A percentile compares a stretch with the other conserved stretches of the same genome.
Evolutionary conservation across 1,139 yeast species (phyloP).

Genomic region (Candida gigantensis): DNA sequence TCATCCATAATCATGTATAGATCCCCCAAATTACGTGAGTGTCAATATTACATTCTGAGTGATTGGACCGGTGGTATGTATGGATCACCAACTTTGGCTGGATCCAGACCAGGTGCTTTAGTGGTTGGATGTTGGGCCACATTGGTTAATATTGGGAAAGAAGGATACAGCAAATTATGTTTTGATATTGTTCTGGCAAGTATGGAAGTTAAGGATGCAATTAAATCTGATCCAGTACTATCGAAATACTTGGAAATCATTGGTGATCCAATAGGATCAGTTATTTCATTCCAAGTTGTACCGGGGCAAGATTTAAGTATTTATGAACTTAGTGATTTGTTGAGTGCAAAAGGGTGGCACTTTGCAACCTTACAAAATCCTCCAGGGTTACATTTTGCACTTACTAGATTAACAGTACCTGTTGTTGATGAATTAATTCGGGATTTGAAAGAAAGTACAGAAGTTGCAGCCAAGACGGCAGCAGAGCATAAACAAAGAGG

Average conservation of each 20-base stretch:
- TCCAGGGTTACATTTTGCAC: conserved; percentile 86
- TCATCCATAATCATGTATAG: conserved; percentile 92
- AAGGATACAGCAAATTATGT: conserved; percentile 73
- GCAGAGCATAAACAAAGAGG: conserved; percentile 31
- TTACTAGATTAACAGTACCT: conserved; percentile 69
- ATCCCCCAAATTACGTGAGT: conserved; percentile 58
- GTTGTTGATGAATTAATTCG: conserved; percentile 62
- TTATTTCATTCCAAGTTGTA: conserved; percentile 68
- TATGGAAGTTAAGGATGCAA: conserved; percentile 52
- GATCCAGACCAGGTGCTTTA: conserved; percentile 95
- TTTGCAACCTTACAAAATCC: conserved; percentile 84
- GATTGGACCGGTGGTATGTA: conserved; percentile 96
- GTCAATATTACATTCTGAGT: conserved; percentile 81
- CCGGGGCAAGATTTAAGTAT: conserved; percentile 49
- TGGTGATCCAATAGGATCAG: conserved; percentile 86
- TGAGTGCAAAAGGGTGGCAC: conserved; percentile 83
- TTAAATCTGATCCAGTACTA: conserved; percentile 48
- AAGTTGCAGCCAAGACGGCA: conserved; percentile 38
- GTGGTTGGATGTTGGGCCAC: conserved; percentile 99
- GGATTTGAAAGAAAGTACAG: conserved; percentile 54
- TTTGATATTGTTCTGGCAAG: conserved; percentile 67
- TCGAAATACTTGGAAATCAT: conserved; percentile 48
- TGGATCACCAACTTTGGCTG: conserved; percentile 96
- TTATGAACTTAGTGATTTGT: conserved; percentile 72
- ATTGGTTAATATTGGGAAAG: conserved; percentile 71